Percentiles rank a stretch among this genome's conserved stretches.
Conservation (phyloP, 2,329 filamentous ascomycete genomes). For the Aspergillus alliaceus region DNA sequence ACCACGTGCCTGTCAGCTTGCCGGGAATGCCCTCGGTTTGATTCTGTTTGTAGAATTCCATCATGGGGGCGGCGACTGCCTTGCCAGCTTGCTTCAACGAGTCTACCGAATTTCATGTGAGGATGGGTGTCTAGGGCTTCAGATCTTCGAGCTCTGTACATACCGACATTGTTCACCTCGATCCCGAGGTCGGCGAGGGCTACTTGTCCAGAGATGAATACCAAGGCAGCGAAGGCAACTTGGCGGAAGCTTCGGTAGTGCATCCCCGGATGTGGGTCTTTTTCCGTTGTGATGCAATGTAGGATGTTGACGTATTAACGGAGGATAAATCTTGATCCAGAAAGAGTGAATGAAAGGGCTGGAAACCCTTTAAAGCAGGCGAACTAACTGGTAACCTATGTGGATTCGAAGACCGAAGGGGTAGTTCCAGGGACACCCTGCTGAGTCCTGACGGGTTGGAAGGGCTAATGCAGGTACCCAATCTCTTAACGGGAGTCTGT, state of each 20-base stretch:
- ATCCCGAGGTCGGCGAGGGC: neutral
- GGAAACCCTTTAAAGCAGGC: neutral
- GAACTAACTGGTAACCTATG: neutral
- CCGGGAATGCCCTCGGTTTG: conserved; percentile 16
- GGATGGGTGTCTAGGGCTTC: too few species aligned
- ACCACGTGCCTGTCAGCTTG: conserved; percentile 38
- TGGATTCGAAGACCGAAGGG: neutral
- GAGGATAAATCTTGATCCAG: neutral
- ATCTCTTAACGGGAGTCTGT: neutral
- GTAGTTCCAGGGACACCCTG: neutral
- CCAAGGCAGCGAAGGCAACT: neutral
- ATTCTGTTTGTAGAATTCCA: conserved; percentile 8
- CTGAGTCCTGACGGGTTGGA: too few species aligned
- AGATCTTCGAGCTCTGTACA: too few species aligned
- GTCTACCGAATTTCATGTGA: too few species aligned
- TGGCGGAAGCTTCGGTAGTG: neutral
- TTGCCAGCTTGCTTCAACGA: conserved; percentile 7
- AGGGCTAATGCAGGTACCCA: neutral
- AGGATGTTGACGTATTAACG: neutral
- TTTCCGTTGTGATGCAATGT: neutral
- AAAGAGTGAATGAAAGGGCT: neutral
- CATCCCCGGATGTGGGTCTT: neutral
- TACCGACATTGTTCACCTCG: neutral
- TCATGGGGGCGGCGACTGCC: conserved; percentile 5
- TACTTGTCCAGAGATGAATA: neutral